Evolutionary conservation across 192 early-diverging fungal species (phyloP).

Genomic region (Podila epigama): DNA sequence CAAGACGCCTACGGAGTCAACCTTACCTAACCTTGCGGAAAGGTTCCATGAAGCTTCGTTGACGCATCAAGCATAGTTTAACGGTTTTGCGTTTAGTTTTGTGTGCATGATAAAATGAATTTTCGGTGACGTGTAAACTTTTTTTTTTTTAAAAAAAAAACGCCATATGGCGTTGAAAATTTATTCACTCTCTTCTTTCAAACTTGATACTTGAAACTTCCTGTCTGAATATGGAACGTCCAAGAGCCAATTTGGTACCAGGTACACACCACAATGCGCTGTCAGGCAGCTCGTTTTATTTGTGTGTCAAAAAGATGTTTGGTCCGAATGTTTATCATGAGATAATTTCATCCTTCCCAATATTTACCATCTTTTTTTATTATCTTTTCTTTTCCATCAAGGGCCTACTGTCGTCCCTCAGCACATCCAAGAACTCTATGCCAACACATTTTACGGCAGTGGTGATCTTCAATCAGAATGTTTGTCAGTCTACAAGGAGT

Average conservation of each 20-base stretch:
- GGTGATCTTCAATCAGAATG: slow-evolving; percentile 31
- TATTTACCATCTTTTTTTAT: background rate
- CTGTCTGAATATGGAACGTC: background rate
- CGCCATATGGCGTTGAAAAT: background rate
- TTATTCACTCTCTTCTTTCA: background rate
- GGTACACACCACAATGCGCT: background rate
- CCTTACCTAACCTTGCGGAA: background rate
- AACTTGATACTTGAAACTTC: no score
- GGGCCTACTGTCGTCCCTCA: slow-evolving; percentile 35
- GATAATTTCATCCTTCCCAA: no score
- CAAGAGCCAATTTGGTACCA: slow-evolving; percentile 30
- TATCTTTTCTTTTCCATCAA: background rate
- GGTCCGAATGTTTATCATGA: background rate
- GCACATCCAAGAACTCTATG: slow-evolving; percentile 17
- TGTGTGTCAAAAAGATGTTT: background rate
- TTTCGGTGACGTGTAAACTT: no score
- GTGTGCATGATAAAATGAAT: no score
- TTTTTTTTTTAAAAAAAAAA: no score
- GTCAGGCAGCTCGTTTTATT: background rate
- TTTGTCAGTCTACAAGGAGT: slow-evolving; percentile 9
- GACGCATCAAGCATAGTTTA: no score
- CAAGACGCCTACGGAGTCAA: background rate
- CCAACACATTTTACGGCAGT: slow-evolving; percentile 30
- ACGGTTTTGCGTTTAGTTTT: no score
- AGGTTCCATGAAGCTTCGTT: background rate